phyloP scores from a whole-genome alignment of 345 rosid species.

The Mangifera indica region DNA sequence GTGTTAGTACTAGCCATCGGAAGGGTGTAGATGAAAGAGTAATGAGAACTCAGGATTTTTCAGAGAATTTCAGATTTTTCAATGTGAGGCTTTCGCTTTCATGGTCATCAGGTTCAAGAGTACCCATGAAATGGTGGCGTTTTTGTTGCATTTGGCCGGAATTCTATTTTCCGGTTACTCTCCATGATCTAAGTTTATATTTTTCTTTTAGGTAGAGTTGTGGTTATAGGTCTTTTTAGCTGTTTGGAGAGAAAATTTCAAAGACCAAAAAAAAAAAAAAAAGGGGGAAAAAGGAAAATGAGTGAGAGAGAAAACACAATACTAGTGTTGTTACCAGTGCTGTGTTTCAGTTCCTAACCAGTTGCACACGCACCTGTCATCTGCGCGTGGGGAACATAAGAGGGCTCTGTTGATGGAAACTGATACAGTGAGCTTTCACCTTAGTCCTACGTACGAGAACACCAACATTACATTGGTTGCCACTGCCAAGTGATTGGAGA shows the following conservation, averaged over 20 bases:
- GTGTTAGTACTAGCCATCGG: constrained; percentile 40
- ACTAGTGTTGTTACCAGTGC: too few species aligned
- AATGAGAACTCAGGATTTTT: constrained; percentile 13
- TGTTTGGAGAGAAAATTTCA: constrained; percentile 11
- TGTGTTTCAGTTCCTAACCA: neutral
- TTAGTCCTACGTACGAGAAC: constrained; percentile 77
- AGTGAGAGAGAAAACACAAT: neutral
- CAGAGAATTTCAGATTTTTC: neutral
- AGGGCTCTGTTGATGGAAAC: constrained; percentile 45
- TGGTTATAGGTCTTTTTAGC: constrained; percentile 20
- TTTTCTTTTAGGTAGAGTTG: constrained; percentile 2
- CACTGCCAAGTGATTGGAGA: constrained; percentile 53
- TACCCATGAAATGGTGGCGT: neutral
- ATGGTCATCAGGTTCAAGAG: constrained; percentile 11
- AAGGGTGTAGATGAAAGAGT: neutral
- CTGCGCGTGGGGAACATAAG: constrained; percentile 39
- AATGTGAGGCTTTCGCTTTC: neutral
- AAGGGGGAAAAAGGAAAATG: too few species aligned
- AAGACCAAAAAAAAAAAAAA: too few species aligned
- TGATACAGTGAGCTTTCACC: constrained; percentile 39
- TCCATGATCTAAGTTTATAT: constrained; percentile 31
- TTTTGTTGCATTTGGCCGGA: constrained; percentile 28
- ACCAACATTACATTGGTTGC: constrained; percentile 43
- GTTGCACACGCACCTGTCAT: constrained; percentile 5
- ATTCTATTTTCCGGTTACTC: constrained; percentile 39